These are phyloP conservation scores for Strigomonas culicis DNA, from an alignment of 208 protist genomes.

Conservation along the genomic window DNA sequence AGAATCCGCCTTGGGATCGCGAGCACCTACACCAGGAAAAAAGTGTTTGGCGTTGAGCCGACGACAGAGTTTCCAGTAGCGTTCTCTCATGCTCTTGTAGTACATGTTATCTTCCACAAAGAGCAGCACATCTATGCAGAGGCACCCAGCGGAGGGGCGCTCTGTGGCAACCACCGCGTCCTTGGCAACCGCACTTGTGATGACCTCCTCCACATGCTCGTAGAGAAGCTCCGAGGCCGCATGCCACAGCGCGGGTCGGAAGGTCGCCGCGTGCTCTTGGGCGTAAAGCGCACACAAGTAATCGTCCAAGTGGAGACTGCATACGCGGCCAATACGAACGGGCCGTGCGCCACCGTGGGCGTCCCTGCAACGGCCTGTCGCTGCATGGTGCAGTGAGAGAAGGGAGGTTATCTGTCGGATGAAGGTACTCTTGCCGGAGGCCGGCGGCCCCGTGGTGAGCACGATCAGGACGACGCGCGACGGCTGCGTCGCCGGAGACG, in stretches of 20 bases:
- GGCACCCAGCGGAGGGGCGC: slow-evolving; percentile 14
- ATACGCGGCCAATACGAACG: neutral
- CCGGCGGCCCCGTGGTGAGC: slow-evolving; percentile 62
- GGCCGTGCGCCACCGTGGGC: too few relatives aligned
- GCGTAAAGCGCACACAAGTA: neutral
- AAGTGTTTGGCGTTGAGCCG: neutral
- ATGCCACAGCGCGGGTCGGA: neutral
- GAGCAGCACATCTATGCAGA: slow-evolving; percentile 9
- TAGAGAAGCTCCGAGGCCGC: neutral
- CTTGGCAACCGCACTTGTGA: neutral
- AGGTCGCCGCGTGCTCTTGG: neutral
- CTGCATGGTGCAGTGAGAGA: neutral
- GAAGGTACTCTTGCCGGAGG: slow-evolving; percentile 60
- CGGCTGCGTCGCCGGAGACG: too few relatives aligned
- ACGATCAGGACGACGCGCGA: slow-evolving; percentile 22
- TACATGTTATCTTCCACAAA: slow-evolving; percentile 84
- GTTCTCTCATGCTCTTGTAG: slow-evolving; percentile 67
- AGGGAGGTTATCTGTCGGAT: slow-evolving; percentile 3
- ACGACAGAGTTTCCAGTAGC: slow-evolving; percentile 50
- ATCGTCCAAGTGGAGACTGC: neutral
- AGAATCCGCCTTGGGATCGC: too few relatives aligned
- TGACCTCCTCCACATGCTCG: neutral
- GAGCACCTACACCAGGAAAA: neutral
- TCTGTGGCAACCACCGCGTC: neutral
- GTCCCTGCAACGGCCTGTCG: too few relatives aligned